Evolutionary conservation across 1,284 basidiomycete genomes (phyloP), one percentile per base, ranked within the genome.

Genomic region (Lignosus rhinocerotis): DNA sequence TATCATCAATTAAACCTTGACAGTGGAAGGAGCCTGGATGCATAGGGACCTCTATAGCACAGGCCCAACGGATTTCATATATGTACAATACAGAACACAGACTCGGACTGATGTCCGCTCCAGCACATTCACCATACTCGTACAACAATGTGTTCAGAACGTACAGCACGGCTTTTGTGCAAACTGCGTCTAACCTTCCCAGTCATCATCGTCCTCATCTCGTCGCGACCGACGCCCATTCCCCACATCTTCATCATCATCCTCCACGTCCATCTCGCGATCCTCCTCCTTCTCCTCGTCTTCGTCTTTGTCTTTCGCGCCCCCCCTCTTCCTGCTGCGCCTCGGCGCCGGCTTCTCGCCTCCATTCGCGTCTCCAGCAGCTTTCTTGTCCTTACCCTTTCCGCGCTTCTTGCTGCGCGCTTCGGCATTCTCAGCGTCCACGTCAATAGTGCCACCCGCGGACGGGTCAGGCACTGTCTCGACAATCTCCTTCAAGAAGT

Each of bases 401-500:
- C 83, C 80, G 50, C 82, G 75, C 71, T 83, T 86, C 74, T 84
- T 84, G 67, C 78, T 81, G 48, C 75, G 75, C 42, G 72, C 75
- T 60, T 84, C 87, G 10, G 75, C 76, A 51, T 60, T 63, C 67
- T 88, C 84, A 14, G 80, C 81, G 61, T 88, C 86, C 53, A 90
- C 76, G 65, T 88, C 83, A 56, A 91, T 83, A 0, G 87, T 89
- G 2, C 90, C 89, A 8, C 88, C 90, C 45, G 88, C 87, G 6
- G 90, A 90, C 0, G 95, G 94, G 73, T 98, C 96, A 0, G 94
- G 90, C 1, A 98, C 88, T 45, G 81, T 79, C 69, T 91, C 88
- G n/a, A 98, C 94, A 55, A 98, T 87, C 69, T 98, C 96, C 70
- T 94, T 93, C 47, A 98, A 82, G 73, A 99, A 99, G 75, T 99